phyloP scores from a whole-genome alignment of 1,284 basidiomycete species.

The Heterobasidion irregulare region DNA sequence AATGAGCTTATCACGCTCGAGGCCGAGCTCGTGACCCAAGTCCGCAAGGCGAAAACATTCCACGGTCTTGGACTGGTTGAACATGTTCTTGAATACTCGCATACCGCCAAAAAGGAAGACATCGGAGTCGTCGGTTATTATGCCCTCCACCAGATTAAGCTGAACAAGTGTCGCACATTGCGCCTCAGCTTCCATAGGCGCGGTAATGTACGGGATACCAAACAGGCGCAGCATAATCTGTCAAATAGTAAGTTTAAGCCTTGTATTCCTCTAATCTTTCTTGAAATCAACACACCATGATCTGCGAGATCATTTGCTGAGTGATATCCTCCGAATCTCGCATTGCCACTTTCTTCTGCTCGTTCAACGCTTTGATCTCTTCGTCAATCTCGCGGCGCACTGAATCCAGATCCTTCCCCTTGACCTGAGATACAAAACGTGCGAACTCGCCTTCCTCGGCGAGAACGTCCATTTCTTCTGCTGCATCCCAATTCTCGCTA shows the following conservation, averaged over 20 bases:
- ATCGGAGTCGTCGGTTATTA: conserved; percentile 99
- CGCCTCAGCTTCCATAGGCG: conserved; percentile 99
- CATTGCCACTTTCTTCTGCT: conserved; percentile 83
- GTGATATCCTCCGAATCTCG: conserved; percentile 94
- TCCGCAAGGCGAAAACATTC: conserved; percentile 90
- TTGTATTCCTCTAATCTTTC: too few relatives aligned
- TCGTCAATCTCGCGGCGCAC: conserved; percentile 87
- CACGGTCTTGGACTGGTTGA: conserved; percentile 97
- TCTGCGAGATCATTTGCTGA: conserved; percentile 91
- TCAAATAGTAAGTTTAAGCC: neutral
- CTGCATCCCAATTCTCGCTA: conserved; percentile 53
- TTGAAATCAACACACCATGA: conserved; percentile 60
- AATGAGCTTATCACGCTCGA: conserved; percentile 84
- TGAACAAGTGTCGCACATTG: conserved; percentile 92
- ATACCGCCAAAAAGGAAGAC: conserved; percentile 96
- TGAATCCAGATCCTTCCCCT: conserved; percentile 72
- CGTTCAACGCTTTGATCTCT: conserved; percentile 79
- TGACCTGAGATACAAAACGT: conserved; percentile 84
- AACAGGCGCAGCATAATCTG: conserved; percentile 86
- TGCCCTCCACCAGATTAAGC: conserved; percentile 87
- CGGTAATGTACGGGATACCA: conserved; percentile 97
- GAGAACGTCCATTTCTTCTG: conserved; percentile 70
- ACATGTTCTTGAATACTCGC: conserved; percentile 98
- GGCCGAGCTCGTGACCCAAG: conserved; percentile 80
- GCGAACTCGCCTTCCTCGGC: conserved; percentile 90